A percentile compares a stretch with the other conserved stretches of the same genome.
phyloP scores from a whole-genome alignment of 805 yeast species.

The Torulaspora delbrueckii region DNA sequence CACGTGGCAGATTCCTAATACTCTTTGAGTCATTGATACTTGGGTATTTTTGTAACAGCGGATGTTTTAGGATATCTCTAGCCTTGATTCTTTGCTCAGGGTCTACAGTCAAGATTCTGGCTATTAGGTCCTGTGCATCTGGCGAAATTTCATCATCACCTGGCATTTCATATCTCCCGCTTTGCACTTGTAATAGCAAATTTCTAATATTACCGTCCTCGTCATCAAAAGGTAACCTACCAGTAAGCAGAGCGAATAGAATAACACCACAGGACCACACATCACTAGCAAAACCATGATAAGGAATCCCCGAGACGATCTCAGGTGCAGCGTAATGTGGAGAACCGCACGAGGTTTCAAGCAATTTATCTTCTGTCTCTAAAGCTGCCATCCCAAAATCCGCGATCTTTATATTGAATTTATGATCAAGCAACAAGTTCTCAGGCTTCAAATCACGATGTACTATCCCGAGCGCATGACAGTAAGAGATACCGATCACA shows the following conservation, averaged over 20 bases:
- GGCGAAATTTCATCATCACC: conserved; percentile 61
- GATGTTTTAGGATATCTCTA: conserved; percentile 71
- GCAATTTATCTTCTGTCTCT: conserved; percentile 71
- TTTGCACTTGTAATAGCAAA: conserved; percentile 82
- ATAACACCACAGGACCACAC: conserved; percentile 99
- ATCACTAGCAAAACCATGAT: conserved; percentile 95
- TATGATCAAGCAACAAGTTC: conserved; percentile 70
- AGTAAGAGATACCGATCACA: conserved; percentile 74
- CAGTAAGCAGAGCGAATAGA: conserved; percentile 86
- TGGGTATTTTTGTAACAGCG: conserved; percentile 69
- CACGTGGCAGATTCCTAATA: conserved; percentile 37
- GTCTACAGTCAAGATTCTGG: conserved; percentile 74
- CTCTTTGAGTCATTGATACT: conserved; percentile 34
- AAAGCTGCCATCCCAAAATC: conserved; percentile 99
- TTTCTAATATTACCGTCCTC: conserved; percentile 86
- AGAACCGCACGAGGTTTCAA: conserved; percentile 95
- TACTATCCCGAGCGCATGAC: conserved; percentile 82
- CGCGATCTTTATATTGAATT: conserved; percentile 89
- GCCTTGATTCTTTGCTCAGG: conserved; percentile 78
- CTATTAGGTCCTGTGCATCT: conserved; percentile 84
- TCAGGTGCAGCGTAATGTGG: conserved; percentile 99
- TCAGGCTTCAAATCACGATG: conserved; percentile 87
- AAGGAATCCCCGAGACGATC: conserved; percentile 89
- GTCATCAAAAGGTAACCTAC: conserved; percentile 87
- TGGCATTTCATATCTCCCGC: conserved; percentile 84